Base-by-base conservation (phyloP, 1,139 yeast genomes). In the Citeromyces siamensis region DNA sequence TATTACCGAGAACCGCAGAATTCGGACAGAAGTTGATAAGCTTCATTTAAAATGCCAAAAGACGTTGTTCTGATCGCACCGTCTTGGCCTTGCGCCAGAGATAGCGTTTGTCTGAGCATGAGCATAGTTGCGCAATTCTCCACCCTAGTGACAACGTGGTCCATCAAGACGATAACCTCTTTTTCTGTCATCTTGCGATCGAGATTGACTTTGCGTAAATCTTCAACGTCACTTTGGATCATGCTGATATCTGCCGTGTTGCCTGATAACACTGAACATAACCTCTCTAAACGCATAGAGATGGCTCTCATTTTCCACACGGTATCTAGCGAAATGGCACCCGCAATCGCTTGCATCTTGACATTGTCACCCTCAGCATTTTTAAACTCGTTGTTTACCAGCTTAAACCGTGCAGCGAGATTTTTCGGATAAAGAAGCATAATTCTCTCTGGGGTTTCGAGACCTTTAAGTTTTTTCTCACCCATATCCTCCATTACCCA, bases 381-480 rank as follows among this genome's bases (percentile, higher is more conserved):
- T 34, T 48, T 49, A 28, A 45, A 47, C 26, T 59, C 42, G 44
- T 62, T 56, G 45, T 59, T 53, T 51, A 62, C 58, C 35, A 71
- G 52, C 41, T 66, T 69, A 47, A 61, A 62, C 46, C 96, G 66
- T 9, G 80, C 64, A 12, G 66, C 67, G 41, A 90, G 62, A 33
- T 66, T 63, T 42, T 66, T 65, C 2, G 97, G 94, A 59, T 79
- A 88, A 0, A 76, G 75, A 38, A 86, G 66, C 9, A 94, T 82
- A 26, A 93, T 78, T 35, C 71, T 68, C 52, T 93, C 98, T 1
- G 95, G 95, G 29, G 88, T 80, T 69, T 93, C 98, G 31, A 93
- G 67, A 19, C 98, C 98, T 57, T 93, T 90, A 49, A 93, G 66
- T 53, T 86, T 86, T 51, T 75, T 76, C 51, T 88, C 95, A 20